A percentile compares a stretch with the other conserved stretches of the same genome.
These are phyloP conservation scores for Pythium aquatile DNA, from an alignment of 352 stramenopile species.

Conservation along the genomic window DNA sequence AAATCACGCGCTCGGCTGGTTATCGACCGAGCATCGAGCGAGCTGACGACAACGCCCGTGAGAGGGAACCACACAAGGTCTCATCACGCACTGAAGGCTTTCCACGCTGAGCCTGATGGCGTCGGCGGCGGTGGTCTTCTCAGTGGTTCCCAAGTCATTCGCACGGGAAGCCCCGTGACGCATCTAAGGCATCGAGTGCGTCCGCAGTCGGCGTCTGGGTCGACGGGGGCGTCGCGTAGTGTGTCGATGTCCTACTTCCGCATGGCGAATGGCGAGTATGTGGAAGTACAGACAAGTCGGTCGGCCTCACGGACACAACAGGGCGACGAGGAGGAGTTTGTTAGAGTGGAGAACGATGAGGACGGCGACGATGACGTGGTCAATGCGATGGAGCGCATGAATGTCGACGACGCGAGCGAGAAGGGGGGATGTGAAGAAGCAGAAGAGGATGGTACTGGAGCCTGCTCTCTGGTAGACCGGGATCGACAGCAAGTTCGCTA, in stretches of 20 bases:
- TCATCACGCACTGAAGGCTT: conserved; percentile 4
- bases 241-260: conserved; percentile 4
- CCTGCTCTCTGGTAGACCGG: background rate
- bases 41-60: background rate
- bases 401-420: background rate
- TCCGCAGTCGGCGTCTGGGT: conserved; percentile 14
- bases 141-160: conserved; percentile 5
- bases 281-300: background rate
- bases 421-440: background rate
- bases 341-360: background rate
- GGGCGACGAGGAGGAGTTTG: background rate
- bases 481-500: background rate
- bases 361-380: background rate
- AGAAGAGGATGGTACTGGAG: background rate
- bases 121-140: background rate
- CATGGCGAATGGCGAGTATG: conserved; percentile 1
- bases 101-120: background rate
- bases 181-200: conserved; percentile 14
- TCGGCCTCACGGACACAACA: background rate
- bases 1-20: background rate
- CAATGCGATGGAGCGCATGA: background rate
- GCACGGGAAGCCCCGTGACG: conserved; percentile 22
- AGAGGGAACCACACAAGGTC: background rate
- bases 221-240: background rate
- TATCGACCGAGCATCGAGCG: background rate